These are phyloP conservation scores for Coemansia sp. DNA, from an alignment of 192 early-diverging fungal genomes.

Conservation along the genomic window DNA sequence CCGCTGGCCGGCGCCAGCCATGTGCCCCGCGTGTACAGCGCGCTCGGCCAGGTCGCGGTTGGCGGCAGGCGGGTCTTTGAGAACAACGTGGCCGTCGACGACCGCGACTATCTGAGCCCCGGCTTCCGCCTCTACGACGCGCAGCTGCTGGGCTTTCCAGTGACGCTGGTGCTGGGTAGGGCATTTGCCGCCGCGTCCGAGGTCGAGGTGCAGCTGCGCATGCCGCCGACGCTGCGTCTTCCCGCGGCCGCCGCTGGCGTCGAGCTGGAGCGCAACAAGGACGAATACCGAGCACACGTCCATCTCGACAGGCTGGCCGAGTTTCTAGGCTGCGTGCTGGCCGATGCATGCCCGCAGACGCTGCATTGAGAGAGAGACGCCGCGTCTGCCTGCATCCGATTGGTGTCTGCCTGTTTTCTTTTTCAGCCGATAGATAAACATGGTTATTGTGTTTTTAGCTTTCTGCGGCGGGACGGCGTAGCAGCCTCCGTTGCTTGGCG, in stretches of 20 bases:
- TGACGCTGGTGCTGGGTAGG: constrained; percentile 71
- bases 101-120: constrained; percentile 60
- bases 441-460: no score
- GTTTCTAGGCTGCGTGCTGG: constrained; percentile 20
- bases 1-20: constrained; percentile 42
- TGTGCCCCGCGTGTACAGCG: constrained; percentile 12
- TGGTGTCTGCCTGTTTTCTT: neutral
- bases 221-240: constrained; percentile 17
- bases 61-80: constrained; percentile 17
- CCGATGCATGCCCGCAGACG: neutral
- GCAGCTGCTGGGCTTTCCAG: constrained; percentile 78
- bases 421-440: neutral
- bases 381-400: no score
- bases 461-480: no score
- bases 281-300: constrained; percentile 26
- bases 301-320: constrained; percentile 12
- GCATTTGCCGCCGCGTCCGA: constrained; percentile 31
- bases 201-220: constrained; percentile 46
- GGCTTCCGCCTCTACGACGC: constrained; percentile 83
- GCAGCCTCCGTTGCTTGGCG: no score
- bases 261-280: neutral
- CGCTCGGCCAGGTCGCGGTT: constrained; percentile 4
- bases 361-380: neutral
- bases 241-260: constrained; percentile 6
- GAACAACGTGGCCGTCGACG: constrained; percentile 67